phyloP scores from a whole-genome alignment of 2,329 filamentous ascomycete genomes.

The Fusarium nanum region DNA sequence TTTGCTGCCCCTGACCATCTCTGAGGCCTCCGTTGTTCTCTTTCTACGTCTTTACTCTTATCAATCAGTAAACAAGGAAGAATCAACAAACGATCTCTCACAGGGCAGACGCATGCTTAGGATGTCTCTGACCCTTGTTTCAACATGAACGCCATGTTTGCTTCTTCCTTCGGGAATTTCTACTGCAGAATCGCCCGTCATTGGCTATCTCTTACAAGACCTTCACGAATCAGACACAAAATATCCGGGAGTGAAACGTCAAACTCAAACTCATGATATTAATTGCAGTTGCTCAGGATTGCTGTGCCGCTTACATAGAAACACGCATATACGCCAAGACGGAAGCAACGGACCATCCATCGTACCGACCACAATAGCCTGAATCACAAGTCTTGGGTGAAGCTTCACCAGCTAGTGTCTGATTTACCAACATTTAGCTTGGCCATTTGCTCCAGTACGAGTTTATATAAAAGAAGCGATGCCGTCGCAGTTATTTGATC shows the following conservation, averaged over 20 bases:
- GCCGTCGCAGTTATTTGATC: not conserved
- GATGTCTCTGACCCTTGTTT: not conserved
- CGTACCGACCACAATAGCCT: not conserved
- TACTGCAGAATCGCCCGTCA: not conserved
- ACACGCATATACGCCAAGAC: not conserved
- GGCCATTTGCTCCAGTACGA: not conserved
- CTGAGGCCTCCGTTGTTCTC: not conserved
- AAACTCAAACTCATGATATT: not conserved
- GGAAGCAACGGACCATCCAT: not conserved
- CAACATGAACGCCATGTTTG: not conserved
- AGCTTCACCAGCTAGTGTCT: not conserved
- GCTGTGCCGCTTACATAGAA: constrained; percentile 2
- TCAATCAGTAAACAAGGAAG: not conserved
- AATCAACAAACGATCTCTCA: not conserved
- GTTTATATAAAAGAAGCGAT: not conserved
- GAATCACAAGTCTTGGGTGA: not conserved
- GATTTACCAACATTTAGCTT: too few relatives aligned
- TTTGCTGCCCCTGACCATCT: not conserved
- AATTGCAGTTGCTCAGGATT: not conserved
- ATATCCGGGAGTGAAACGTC: not conserved
- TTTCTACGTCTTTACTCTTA: not conserved
- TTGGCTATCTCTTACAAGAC: not conserved
- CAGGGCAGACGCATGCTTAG: not conserved
- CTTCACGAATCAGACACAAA: not conserved
- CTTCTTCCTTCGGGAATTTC: not conserved